These are phyloP conservation scores for Priceomyces haplophilus DNA, from an alignment of 805 yeast species.

Conservation along the genomic window DNA sequence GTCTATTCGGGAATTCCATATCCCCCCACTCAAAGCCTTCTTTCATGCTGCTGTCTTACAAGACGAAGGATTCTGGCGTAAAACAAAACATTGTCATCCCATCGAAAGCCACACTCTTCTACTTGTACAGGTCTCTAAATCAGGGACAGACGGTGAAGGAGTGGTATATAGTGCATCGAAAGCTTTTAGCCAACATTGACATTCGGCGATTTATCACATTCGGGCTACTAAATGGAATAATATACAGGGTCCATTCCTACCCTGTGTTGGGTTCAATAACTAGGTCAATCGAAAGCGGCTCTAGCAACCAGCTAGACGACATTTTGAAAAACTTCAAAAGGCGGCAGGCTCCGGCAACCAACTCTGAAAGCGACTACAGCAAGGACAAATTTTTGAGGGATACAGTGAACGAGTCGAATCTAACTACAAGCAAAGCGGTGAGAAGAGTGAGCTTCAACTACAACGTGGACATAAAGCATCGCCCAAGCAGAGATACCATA, in stretches of 20 bases:
- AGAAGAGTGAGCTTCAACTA: constrained; percentile 37
- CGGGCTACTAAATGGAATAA: constrained; percentile 78
- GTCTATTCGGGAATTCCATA: constrained; percentile 6
- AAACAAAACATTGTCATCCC: constrained; percentile 40
- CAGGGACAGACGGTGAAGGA: constrained; percentile 75
- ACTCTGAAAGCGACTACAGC: constrained; percentile 4
- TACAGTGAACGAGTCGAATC: constrained; percentile 20
- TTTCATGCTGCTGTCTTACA: constrained; percentile 7
- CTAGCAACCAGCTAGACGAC: constrained; percentile 16
- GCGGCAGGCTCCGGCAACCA: constrained; percentile 5
- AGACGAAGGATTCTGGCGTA: constrained; percentile 6
- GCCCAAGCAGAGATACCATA: constrained; percentile 10
- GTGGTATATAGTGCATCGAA: constrained; percentile 74
- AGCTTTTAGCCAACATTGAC: constrained; percentile 63
- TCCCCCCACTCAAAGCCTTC: constrained; percentile 13
- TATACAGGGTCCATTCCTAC: constrained; percentile 75
- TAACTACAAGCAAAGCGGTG: constrained; percentile 15
- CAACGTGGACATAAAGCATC: constrained; percentile 13
- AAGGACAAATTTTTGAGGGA: constrained; percentile 15
- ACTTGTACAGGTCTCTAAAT: constrained; percentile 70
- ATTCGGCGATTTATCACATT: constrained; percentile 80
- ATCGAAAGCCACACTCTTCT: constrained; percentile 63
- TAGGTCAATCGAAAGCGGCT: constrained; percentile 33
- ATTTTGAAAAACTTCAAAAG: constrained; percentile 13
- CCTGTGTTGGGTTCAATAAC: constrained; percentile 54